phyloP scores from a whole-genome alignment of 768 basidiomycete genomes.

The Suillus occidentalis region DNA sequence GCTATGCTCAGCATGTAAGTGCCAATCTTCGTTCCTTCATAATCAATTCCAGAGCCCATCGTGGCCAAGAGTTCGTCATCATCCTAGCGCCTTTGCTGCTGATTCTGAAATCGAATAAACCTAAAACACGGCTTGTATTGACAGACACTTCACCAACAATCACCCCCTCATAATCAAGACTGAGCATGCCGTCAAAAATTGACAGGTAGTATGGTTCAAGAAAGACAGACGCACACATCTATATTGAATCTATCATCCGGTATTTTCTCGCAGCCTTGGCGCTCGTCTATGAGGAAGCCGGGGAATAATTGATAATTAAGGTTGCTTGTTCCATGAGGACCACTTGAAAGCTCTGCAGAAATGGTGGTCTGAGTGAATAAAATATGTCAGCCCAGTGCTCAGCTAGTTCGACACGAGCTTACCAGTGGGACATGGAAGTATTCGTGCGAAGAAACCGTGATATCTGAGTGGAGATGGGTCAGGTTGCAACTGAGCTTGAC shows the following conservation, averaged over 20 bases:
- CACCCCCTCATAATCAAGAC: no score
- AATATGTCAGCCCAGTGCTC: no score
- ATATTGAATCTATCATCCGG: neutral
- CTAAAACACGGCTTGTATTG: no score
- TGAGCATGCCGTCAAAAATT: neutral
- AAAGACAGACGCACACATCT: neutral
- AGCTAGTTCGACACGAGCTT: no score
- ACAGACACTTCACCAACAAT: neutral
- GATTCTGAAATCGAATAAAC: neutral
- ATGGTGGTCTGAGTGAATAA: no score
- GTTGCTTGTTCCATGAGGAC: no score
- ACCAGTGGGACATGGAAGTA: no score
- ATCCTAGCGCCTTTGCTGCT: neutral
- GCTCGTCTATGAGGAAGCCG: neutral
- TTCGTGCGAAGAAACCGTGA: no score
- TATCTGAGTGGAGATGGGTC: no score
- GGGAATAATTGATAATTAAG: neutral
- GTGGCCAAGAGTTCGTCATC: neutral
- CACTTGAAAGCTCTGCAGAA: no score
- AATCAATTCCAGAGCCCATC: neutral
- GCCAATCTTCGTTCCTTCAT: neutral
- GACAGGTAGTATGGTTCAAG: neutral
- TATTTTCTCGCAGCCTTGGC: neutral
- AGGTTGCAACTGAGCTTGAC: no score
- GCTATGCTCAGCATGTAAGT: conserved; percentile 11